phyloP scores from a whole-genome alignment of 148 eudicot genomes.

The Fagopyrum esculentum region DNA sequence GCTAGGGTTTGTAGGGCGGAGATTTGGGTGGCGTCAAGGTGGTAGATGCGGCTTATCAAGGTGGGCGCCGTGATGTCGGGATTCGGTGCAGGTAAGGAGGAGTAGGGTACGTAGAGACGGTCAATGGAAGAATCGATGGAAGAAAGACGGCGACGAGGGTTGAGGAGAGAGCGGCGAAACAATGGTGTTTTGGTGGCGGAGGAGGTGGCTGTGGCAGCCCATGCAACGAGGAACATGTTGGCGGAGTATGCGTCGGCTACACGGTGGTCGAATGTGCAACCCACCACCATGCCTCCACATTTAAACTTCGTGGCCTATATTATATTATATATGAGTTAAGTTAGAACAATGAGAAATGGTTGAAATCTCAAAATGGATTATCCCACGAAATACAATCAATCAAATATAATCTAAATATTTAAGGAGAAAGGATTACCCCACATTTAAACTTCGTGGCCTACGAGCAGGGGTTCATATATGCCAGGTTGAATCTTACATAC shows the following conservation, averaged over 20 bases:
- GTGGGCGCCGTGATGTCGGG: not conserved
- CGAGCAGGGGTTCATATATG: no score
- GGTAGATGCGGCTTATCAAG: slow-evolving; percentile 42
- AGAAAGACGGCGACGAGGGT: slow-evolving; percentile 36
- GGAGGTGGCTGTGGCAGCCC: slow-evolving; percentile 50
- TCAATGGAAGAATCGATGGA: slow-evolving; percentile 21
- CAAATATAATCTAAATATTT: no score
- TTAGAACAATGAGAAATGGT: no score
- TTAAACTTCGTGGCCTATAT: slow-evolving; percentile 48
- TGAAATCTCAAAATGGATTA: no score
- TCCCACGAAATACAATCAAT: no score
- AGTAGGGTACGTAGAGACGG: slow-evolving; percentile 32
- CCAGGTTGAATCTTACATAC: no score
- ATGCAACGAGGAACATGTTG: slow-evolving; percentile 72
- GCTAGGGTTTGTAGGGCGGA: slow-evolving; percentile 30
- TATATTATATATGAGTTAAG: not conserved
- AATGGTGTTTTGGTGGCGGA: slow-evolving; percentile 30
- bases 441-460: no score
- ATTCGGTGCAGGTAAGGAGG: slow-evolving; percentile 19
- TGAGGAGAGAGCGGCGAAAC: slow-evolving; percentile 42
- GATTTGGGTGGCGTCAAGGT: slow-evolving; percentile 29
- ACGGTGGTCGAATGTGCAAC: slow-evolving; percentile 64
- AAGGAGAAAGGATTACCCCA: no score
- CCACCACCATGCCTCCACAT: slow-evolving; percentile 57
- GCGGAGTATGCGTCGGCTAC: slow-evolving; percentile 70